Evolutionary conservation across 2,329 filamentous ascomycete genomes (phyloP).

Genomic region (Neoascochyta sp.): DNA sequence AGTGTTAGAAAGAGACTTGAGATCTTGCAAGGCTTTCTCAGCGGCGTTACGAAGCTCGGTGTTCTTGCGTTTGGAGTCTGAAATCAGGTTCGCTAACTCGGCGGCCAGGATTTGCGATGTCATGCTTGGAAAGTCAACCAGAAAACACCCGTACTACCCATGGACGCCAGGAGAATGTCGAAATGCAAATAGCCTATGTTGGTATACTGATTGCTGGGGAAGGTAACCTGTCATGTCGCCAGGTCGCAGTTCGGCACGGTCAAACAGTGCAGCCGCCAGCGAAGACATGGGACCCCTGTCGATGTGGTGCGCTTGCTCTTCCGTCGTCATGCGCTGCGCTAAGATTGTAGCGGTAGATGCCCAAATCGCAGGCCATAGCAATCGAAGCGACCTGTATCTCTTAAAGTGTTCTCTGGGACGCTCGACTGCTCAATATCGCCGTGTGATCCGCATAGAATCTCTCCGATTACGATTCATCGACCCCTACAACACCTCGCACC

Average conservation of each 20-base stretch:
- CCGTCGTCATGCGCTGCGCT: slow-evolving; percentile 8
- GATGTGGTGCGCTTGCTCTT: slow-evolving; percentile 3
- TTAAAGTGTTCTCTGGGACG: too few species aligned
- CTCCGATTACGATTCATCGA: slow-evolving; percentile 2
- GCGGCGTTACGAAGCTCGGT: slow-evolving; percentile 86
- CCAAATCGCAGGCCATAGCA: slow-evolving; percentile 8
- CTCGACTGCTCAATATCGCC: too few species aligned
- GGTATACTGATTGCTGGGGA: slow-evolving; percentile 6
- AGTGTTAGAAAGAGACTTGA: slow-evolving; percentile 70
- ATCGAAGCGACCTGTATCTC: too few species aligned
- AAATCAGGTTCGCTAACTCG: slow-evolving; percentile 85
- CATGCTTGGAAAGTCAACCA: slow-evolving; percentile 55
- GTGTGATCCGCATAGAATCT: too few species aligned
- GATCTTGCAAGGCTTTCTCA: slow-evolving; percentile 86
- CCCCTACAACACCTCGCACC: slow-evolving; percentile 5
- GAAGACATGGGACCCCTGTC: slow-evolving; percentile 4
- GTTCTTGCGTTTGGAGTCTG: slow-evolving; percentile 94
- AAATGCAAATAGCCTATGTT: slow-evolving; percentile 1
- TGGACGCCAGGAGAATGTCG: slow-evolving; percentile 6
- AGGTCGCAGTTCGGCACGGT: slow-evolving; percentile 14
- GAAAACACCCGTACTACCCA: slow-evolving; percentile 20
- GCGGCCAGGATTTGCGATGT: slow-evolving; percentile 84
- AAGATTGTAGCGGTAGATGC: slow-evolving; percentile 4
- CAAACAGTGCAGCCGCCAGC: slow-evolving; percentile 9
- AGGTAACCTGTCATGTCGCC: slow-evolving; percentile 18